A percentile compares a stretch with the other conserved stretches of the same genome.
Evolutionary conservation across 2,329 filamentous ascomycete species (phyloP).

Genomic region (Byssothecium circinans): DNA sequence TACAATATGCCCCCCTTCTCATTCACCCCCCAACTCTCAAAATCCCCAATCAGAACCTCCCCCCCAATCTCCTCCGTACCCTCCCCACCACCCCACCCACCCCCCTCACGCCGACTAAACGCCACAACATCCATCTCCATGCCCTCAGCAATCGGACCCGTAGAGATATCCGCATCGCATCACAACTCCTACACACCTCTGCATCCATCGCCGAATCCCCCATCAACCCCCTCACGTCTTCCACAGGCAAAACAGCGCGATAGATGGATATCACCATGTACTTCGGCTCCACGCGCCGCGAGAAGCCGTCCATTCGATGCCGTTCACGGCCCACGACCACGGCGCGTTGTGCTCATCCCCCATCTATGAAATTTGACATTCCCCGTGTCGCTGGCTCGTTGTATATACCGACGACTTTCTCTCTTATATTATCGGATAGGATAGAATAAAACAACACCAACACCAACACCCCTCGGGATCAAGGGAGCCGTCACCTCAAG

Average conservation of each 20-base stretch:
- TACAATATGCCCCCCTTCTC: too few species aligned
- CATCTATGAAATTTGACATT: constrained; percentile 44
- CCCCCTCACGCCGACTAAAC: too few species aligned
- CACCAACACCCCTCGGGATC: too few species aligned
- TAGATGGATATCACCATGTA: constrained; percentile 34
- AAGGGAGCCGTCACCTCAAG: too few species aligned
- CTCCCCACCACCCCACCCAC: too few species aligned
- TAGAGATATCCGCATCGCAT: constrained; percentile 16
- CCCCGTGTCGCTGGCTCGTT: constrained; percentile 41
- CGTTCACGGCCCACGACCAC: constrained; percentile 53
- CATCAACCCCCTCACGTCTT: constrained; percentile 43
- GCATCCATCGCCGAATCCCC: constrained; percentile 33
- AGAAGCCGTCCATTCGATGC: constrained; percentile 48
- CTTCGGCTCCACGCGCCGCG: constrained; percentile 22
- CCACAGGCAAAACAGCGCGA: constrained; percentile 36
- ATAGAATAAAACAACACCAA: too few species aligned
- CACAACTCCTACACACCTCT: constrained; percentile 31
- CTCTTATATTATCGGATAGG: constrained; percentile 35
- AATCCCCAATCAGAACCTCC: too few species aligned
- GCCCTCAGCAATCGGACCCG: constrained; percentile 30
- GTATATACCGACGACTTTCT: too few species aligned
- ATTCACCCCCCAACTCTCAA: too few species aligned
- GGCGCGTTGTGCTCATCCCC: constrained; percentile 39
- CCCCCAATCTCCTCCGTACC: too few species aligned
- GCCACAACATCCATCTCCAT: constrained; percentile 23